phyloP scores from a whole-genome alignment of 1,284 basidiomycete genomes.

The Laetiporus sulphureus region DNA sequence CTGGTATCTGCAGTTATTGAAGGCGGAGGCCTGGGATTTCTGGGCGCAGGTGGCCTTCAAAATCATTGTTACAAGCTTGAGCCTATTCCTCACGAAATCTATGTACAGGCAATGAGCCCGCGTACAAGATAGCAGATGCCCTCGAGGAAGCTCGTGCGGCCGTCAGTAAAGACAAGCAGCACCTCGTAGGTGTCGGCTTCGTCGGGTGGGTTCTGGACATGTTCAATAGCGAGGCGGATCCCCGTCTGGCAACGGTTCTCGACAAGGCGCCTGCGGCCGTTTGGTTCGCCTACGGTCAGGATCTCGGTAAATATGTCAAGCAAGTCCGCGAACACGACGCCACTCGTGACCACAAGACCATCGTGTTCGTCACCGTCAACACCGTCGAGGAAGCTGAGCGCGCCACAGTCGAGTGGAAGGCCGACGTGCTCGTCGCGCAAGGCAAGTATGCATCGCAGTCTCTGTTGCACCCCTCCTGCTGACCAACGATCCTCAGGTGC shows the following conservation, averaged over 20 bases:
- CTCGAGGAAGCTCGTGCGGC: conserved; percentile 39
- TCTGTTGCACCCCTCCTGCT: neutral
- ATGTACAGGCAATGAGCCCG: conserved; percentile 36
- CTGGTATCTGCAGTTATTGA: conserved; percentile 40
- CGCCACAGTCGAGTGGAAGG: conserved; percentile 55
- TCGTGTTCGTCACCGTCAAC: conserved; percentile 57
- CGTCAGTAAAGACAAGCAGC: conserved; percentile 25
- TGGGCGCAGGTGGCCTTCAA: conserved; percentile 42
- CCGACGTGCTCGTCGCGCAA: conserved; percentile 72
- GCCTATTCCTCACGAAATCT: neutral
- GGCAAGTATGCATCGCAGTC: conserved; percentile 32
- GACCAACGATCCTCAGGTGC: conserved; percentile 41
- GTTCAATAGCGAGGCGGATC: conserved; percentile 28
- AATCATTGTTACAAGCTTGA: conserved; percentile 7
- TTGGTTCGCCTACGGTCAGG: conserved; percentile 66
- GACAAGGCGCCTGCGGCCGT: conserved; percentile 54
- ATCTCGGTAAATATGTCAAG: conserved; percentile 28
- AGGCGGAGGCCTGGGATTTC: conserved; percentile 68
- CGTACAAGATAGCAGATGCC: conserved; percentile 39
- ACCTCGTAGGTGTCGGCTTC: conserved; percentile 67
- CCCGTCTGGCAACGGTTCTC: conserved; percentile 42
- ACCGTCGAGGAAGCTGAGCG: conserved; percentile 49
- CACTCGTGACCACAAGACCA: conserved; percentile 32
- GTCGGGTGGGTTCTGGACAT: conserved; percentile 68
- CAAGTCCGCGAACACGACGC: conserved; percentile 21